Base-by-base conservation (phyloP, 176 grass and related monocot genomes). In the Tuctoria greenei region DNA sequence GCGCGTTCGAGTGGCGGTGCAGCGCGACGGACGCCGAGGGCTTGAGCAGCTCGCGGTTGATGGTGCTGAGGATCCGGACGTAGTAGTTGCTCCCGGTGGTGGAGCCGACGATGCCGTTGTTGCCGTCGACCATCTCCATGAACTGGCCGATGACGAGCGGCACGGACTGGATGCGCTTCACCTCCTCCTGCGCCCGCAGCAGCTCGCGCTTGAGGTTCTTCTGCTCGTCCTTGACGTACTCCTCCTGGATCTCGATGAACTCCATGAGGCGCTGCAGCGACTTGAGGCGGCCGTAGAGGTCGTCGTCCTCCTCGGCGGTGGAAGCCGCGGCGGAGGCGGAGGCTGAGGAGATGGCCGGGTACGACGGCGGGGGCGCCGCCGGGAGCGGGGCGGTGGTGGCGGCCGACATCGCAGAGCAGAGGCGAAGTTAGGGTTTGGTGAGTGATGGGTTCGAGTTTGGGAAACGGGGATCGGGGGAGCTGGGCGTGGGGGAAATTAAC, bases 141-240 rank as follows among this genome's bases (percentile, higher is more conserved):
- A 97, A 97, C 93, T 97, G 93, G 61, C 93, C 93, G 58, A 97
- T 89, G 61, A 89, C 90, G 51, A 97, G 90, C 6, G 93, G 90
- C 27, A 86, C 86, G 2, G 93, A 90, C 70, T 88, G 86, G 80
- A 88, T 87, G 74, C 90, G 79, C 70, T 87, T 93, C 25, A 97
- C 93, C 83, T 97, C 93, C 87, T 86, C 90, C 83, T 89, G 83
- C 6, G 86, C 93, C 15, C 88, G 90, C 51, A 93, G 80, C 31
- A 23, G n/a, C 52, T 95, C 86, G 25, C 88, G 79, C 76, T 91
- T 95, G 4, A 95, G 86, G 77, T 91, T 95, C 89, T 89, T 95
- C 20, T 87, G 91, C 79, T 97, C 94, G 59, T 97, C 94, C 86
- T 97, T 97, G 10, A 91, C 91, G 38, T 93, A 97, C 67, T 93